Percentiles rank a stretch among this genome's conserved stretches.
Evolutionary conservation across 805 yeast species (phyloP).

Genomic region (Grigorovia humatica): DNA sequence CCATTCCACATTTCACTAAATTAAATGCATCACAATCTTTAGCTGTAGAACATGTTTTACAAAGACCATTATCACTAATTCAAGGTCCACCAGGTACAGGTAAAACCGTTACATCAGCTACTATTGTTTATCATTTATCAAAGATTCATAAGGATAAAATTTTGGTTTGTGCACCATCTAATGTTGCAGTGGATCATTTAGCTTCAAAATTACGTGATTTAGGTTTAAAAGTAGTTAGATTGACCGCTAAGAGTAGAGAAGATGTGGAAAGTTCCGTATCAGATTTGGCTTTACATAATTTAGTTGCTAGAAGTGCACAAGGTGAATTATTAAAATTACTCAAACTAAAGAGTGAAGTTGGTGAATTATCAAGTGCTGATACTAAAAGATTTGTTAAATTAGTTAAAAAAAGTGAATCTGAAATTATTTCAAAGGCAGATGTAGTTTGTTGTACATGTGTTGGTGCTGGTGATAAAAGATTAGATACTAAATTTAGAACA

Average conservation of each 20-base stretch:
- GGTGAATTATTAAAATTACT: constrained; percentile 51
- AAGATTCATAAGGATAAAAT: constrained; percentile 52
- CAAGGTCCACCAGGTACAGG: constrained; percentile 98
- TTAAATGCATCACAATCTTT: constrained; percentile 69
- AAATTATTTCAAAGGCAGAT: constrained; percentile 47
- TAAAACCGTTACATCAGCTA: constrained; percentile 87
- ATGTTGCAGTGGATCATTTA: constrained; percentile 88
- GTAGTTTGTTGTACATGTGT: constrained; percentile 88
- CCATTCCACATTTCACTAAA: constrained; percentile 56
- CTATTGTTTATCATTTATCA: constrained; percentile 68
- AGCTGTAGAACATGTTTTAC: constrained; percentile 63
- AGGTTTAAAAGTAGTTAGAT: constrained; percentile 68
- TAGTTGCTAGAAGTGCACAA: constrained; percentile 38
- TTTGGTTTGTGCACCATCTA: constrained; percentile 90
- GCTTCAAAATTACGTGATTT: constrained; percentile 60
- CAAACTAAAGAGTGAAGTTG: constrained; percentile 49
- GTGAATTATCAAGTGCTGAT: constrained; percentile 55
- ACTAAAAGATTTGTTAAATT: constrained; percentile 34
- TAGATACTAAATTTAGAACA: constrained; percentile 54
- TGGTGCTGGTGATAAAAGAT: constrained; percentile 75
- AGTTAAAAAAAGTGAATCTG: constrained; percentile 39
- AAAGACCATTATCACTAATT: constrained; percentile 65
- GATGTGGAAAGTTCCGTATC: constrained; percentile 61
- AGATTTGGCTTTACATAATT: constrained; percentile 46
- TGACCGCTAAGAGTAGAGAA: constrained; percentile 70